phyloP scores from a whole-genome alignment of 2,329 filamentous ascomycete genomes.

The Pseudogymnoascus sp. region DNA sequence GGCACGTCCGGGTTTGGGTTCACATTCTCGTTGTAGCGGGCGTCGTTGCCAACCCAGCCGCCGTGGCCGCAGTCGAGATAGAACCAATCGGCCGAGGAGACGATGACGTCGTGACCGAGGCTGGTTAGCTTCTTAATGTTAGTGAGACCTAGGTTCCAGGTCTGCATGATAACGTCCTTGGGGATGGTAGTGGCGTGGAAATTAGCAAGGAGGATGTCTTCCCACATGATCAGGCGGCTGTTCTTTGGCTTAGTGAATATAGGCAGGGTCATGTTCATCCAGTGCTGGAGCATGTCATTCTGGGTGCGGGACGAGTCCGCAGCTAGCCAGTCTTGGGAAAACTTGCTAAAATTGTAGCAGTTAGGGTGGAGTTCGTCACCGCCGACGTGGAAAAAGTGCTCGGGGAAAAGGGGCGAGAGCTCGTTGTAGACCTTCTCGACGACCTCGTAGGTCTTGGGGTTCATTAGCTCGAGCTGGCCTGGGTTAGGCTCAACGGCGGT shows the following conservation, averaged over 20 bases:
- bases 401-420: constrained; percentile 59
- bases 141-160: constrained; percentile 57
- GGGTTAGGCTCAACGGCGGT: constrained; percentile 52
- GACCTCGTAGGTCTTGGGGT: constrained; percentile 56
- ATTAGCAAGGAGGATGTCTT: constrained; percentile 67
- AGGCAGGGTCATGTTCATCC: constrained; percentile 54
- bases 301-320: constrained; percentile 62
- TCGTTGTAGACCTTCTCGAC: constrained; percentile 53
- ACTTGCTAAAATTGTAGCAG: constrained; percentile 49
- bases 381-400: constrained; percentile 74
- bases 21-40: constrained; percentile 43
- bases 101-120: constrained; percentile 60
- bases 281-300: constrained; percentile 58
- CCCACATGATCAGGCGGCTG: constrained; percentile 63
- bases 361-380: constrained; percentile 62
- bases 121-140: constrained; percentile 52
- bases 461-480: constrained; percentile 58
- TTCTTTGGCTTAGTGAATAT: constrained; percentile 52
- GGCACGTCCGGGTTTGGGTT: constrained; percentile 54
- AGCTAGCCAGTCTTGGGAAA: constrained; percentile 53
- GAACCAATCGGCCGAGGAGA: constrained; percentile 68
- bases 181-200: constrained; percentile 45
- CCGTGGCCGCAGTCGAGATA: constrained; percentile 76
- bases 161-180: constrained; percentile 65
- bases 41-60: constrained; percentile 58